Conservation (phyloP, 2,329 filamentous ascomycete species). For the Colletotrichum australisinense region DNA sequence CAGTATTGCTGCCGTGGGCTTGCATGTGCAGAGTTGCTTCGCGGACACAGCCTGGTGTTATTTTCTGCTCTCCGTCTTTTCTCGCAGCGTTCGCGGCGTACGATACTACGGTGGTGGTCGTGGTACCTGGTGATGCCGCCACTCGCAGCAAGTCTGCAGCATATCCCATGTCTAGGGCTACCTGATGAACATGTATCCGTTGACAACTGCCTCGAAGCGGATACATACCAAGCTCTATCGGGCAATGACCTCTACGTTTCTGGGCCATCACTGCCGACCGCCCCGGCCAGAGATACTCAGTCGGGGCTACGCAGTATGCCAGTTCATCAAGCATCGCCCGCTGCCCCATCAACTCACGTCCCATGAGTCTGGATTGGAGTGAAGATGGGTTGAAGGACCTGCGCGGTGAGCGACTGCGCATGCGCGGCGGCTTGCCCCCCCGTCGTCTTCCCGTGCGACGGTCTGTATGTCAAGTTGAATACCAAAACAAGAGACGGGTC, state of each 20-base stretch:
- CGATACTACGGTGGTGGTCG: neutral
- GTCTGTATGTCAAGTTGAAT: conserved; percentile 25
- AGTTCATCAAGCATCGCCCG: conserved; percentile 35
- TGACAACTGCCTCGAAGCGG: conserved; percentile 21
- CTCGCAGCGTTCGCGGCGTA: neutral
- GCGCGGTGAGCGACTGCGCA: conserved; percentile 11
- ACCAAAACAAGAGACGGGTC: conserved; percentile 9
- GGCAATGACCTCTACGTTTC: conserved; percentile 13
- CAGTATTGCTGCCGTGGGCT: neutral
- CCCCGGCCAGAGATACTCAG: conserved; percentile 31
- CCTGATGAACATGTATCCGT: conserved; percentile 4
- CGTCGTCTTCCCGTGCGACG: conserved; percentile 22
- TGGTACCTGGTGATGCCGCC: neutral
- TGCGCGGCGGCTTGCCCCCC: conserved; percentile 5
- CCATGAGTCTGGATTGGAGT: conserved; percentile 29
- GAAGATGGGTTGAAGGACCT: conserved; percentile 3
- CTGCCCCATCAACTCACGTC: conserved; percentile 31
- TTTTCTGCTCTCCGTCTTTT: neutral
- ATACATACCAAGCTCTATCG: conserved; percentile 24
- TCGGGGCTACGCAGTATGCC: conserved; percentile 22
- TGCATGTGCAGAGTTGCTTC: conserved; percentile 5
- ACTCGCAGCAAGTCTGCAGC: conserved; percentile 25
- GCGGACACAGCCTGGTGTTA: conserved; percentile 1
- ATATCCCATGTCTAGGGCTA: conserved; percentile 21
- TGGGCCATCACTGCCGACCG: conserved; percentile 26